Conservation (phyloP, 345 rosid genomes). For the Gossypium stocksii region DNA sequence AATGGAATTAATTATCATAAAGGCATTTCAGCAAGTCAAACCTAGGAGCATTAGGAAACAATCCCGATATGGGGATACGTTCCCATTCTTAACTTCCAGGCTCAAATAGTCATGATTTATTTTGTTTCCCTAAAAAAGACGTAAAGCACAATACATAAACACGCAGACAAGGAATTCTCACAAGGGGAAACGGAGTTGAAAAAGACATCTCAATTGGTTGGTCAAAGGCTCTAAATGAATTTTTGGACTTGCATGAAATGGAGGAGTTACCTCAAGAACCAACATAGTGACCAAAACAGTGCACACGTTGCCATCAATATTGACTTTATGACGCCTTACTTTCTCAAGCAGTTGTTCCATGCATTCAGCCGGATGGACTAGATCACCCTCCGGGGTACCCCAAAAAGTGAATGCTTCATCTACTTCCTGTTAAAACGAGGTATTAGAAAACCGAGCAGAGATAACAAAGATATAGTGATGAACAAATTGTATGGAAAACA, state of each 20-base stretch:
- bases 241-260: neutral
- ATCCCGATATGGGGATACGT: neutral
- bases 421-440: slow-evolving; percentile 58
- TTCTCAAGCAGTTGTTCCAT: slow-evolving; percentile 94
- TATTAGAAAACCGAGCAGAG: neutral
- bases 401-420: slow-evolving; percentile 82
- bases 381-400: slow-evolving; percentile 87
- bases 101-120: neutral
- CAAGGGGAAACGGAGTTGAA: neutral
- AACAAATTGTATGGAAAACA: too few species aligned
- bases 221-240: neutral
- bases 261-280: slow-evolving; percentile 80
- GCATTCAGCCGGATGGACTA: slow-evolving; percentile 91
- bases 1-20: neutral
- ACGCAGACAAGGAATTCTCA: neutral
- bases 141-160: neutral
- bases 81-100: neutral
- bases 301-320: slow-evolving; percentile 86
- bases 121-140: neutral
- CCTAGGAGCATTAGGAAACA: neutral
- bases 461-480: neutral
- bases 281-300: slow-evolving; percentile 67
- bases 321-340: slow-evolving; percentile 80
- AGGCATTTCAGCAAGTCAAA: neutral
- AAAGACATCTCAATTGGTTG: neutral